Evolutionary conservation across 1,284 basidiomycete species (phyloP).

Genomic region (Volvariella volvacea): DNA sequence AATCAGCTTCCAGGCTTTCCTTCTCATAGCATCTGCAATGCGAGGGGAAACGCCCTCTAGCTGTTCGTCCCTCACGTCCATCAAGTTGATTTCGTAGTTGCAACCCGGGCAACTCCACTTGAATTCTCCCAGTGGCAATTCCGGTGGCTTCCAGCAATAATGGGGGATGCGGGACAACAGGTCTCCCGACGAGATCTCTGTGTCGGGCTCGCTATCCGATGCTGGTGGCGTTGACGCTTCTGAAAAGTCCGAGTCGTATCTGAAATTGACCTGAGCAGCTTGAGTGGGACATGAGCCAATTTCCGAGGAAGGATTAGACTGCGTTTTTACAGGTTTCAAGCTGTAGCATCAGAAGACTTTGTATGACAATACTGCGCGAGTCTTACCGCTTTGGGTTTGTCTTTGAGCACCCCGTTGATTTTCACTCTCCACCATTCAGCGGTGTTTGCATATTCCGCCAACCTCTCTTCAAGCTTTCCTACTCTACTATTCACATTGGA

Average conservation of each 20-base stretch:
- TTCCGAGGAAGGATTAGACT: background rate
- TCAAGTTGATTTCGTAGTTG: slow-evolving; percentile 21
- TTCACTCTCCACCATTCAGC: slow-evolving; percentile 20
- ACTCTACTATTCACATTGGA: slow-evolving; percentile 12
- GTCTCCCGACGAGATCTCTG: slow-evolving; percentile 5
- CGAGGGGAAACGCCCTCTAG: slow-evolving; percentile 12
- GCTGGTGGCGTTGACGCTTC: slow-evolving; percentile 33
- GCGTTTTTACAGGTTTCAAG: background rate
- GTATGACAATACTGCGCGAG: too few relatives aligned
- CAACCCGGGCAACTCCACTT: slow-evolving; percentile 14
- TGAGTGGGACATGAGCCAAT: background rate
- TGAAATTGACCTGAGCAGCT: slow-evolving; percentile 15
- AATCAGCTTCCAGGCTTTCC: slow-evolving; percentile 22
- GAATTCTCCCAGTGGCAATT: slow-evolving; percentile 17
- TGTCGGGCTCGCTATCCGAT: slow-evolving; percentile 21
- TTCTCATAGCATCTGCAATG: slow-evolving; percentile 15
- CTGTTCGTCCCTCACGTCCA: slow-evolving; percentile 16
- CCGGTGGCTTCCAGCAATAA: slow-evolving; percentile 22
- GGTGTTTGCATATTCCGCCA: slow-evolving; percentile 22
- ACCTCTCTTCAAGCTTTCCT: slow-evolving; percentile 7
- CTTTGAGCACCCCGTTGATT: slow-evolving; percentile 13
- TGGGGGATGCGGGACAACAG: slow-evolving; percentile 19
- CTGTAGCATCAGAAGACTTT: too few relatives aligned
- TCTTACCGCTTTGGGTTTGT: slow-evolving; percentile 1
- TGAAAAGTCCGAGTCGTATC: slow-evolving; percentile 47